Evolutionary conservation across 805 yeast genomes (phyloP), one percentile per base, ranked within the genome.

Genomic region (Yarrowia keelungensis): DNA sequence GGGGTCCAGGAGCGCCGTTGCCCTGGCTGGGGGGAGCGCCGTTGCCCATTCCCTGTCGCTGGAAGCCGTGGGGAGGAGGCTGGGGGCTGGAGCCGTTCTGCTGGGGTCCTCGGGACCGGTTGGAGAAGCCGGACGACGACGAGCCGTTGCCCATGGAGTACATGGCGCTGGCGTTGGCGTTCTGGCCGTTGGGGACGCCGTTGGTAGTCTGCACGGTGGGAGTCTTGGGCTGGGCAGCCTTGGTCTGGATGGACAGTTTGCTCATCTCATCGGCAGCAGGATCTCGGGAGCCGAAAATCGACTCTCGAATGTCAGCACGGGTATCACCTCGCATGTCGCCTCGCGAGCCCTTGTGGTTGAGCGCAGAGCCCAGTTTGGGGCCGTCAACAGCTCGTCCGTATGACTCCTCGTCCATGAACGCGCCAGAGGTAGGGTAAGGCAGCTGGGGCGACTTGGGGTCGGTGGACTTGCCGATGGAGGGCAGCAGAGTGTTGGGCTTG

Each of bases 401-500:
- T 32, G 43, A 49, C 15, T 53, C 50, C 22, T 53, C 69, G 38
- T 67, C 66, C 39, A 46, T 43, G 45, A 41, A 42, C 22, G 19
- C 53, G 14, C 56, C 58, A 12, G 70, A 36, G 22, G 56, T 47
- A 14, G 69, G 71, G 46, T 54, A 61, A n/a, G 61, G 56, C 39
- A 66, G 56, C 45, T 70, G 68, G 16, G 75, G 74, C n/a, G 76
- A 65, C 39, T 71, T 54, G 15, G 77, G 77, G 65, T 72, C 70
- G 2, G 76, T 73, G 15, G 68, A 49, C 26, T 65, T 70, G 43
- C 73, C 73, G 19, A 74, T 71, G 16, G 70, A 69, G 22, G 73
- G 69, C 49, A 75, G 69, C 61, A 75, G 69, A 19, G 75, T 73
- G 67, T 76, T 75, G 65, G 78, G 79, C 67, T 73, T 75, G 38